Conservation (phyloP, 1,284 basidiomycete species). For the Cryptococcus floricola region DNA sequence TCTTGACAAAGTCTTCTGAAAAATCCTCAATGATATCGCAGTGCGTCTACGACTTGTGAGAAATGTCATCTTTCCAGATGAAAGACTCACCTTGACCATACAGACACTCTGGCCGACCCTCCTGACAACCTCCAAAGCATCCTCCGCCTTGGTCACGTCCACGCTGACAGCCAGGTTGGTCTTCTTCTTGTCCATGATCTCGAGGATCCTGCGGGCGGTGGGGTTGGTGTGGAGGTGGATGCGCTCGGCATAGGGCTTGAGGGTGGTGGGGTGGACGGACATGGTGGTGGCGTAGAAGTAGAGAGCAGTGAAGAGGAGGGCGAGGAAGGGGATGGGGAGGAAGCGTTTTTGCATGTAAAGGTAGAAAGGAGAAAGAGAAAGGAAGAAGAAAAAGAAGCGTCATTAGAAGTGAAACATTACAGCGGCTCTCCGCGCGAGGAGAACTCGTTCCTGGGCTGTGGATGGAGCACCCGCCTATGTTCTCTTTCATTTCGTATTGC, state of each 20-base stretch:
- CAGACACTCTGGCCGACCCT: conserved; percentile 84
- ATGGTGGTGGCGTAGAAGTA: conserved; percentile 5
- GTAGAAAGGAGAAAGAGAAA: too few species aligned
- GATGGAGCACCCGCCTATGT: too few species aligned
- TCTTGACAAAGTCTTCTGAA: conserved; percentile 65
- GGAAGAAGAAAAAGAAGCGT: too few species aligned
- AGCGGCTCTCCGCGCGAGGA: too few species aligned
- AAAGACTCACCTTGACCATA: conserved; percentile 75
- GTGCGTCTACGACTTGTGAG: conserved; percentile 66
- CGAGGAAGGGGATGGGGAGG: too few species aligned
- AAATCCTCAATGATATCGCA: conserved; percentile 96
- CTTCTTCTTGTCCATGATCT: conserved; percentile 81
- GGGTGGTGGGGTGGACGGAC: conserved; percentile 32
- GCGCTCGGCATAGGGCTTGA: conserved; percentile 62
- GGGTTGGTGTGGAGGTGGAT: conserved; percentile 64
- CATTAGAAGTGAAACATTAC: too few species aligned
- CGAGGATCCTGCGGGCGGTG: conserved; percentile 70
- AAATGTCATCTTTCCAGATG: not conserved
- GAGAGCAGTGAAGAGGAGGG: too few species aligned
- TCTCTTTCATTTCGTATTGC: too few species aligned
- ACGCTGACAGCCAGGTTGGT: conserved; percentile 93
- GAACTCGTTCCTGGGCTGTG: too few species aligned
- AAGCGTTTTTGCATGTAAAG: too few species aligned
- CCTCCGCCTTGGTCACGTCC: conserved; percentile 78
- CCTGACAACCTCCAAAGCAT: conserved; percentile 82